Evolutionary conservation across 306 rosid species (phyloP), one percentile per base, ranked within the genome.

Genomic region (Gillenia trifoliata): DNA sequence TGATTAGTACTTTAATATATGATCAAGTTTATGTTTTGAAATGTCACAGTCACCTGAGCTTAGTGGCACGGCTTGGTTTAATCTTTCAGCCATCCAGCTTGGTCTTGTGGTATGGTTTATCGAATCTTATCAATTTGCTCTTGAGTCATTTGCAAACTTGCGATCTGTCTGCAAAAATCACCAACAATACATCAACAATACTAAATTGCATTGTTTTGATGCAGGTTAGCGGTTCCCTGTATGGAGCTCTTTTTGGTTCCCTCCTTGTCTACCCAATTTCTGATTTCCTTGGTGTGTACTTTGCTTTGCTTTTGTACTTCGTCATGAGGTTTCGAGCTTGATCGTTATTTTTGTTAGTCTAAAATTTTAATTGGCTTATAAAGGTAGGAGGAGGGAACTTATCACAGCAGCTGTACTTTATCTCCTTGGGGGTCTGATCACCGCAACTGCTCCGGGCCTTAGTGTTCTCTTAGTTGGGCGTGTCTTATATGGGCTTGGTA

Each of bases 201-300:
- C 9, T 31, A 23, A 36, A 23, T 66, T 43, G 22, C n/a, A 10
- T 47, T 72, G 61, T 19, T 23, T 67, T 20, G 38, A 49, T 75
- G 47, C 70, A 94, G 98, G 97, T 94, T 34, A 92, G 98, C 79
- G 96, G 97, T 64, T 94, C 98, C 70, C 84, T 91, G 4, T 91
- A 94, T 59, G 99, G 99, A 81, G 99, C 99, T 86, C 97, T 91
- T 83, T 75, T 90, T 63, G 97, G 97, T 81, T 91, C 96, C 68
- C 80, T 89, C 81, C 83, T 88, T 64, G 97, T 89, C 49, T 94
- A 67, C 74, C 89, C 88, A 47, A 80, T 94, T 82, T 84, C 97
- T 63, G 98, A 94, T 85, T 90, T 91, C 76, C 96, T 94, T 78
- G 97, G 97, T 94, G 83, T 71, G 80, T 73, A 57, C 60, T 78